Evolutionary conservation across 352 stramenopile genomes (phyloP).

Genomic region (Discostella stelligera): DNA sequence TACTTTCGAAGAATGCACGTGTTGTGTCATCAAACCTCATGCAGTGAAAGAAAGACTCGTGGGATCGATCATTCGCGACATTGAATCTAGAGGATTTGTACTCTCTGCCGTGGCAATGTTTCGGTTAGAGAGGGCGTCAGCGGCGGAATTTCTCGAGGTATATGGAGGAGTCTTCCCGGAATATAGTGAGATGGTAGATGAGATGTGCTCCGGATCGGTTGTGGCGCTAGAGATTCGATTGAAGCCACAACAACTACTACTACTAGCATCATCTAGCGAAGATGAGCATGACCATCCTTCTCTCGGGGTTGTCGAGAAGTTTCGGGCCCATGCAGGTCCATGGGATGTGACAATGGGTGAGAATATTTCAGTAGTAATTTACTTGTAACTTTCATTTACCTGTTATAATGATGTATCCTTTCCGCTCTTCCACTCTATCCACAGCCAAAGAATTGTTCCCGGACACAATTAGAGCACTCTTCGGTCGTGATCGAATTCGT

Average conservation of each 20-base stretch:
- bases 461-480: slow-evolving; percentile 87
- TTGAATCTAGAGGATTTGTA: slow-evolving; percentile 80
- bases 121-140: slow-evolving; percentile 85
- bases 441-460: slow-evolving; percentile 88
- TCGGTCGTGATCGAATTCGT: slow-evolving; percentile 86
- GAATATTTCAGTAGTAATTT: slow-evolving; percentile 51
- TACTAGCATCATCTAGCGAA: background rate
- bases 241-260: slow-evolving; percentile 10
- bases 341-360: slow-evolving; percentile 66
- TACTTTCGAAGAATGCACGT: slow-evolving; percentile 84
- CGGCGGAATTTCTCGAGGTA: slow-evolving; percentile 90
- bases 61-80: slow-evolving; percentile 86
- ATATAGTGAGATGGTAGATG: slow-evolving; percentile 87
- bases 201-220: slow-evolving; percentile 87
- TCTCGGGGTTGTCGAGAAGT: slow-evolving; percentile 26
- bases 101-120: slow-evolving; percentile 90
- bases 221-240: slow-evolving; percentile 88
- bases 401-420: background rate
- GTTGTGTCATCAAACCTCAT: slow-evolving; percentile 90
- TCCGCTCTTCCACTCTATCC: slow-evolving; percentile 81
- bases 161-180: slow-evolving; percentile 88
- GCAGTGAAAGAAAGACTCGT: slow-evolving; percentile 86
- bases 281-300: slow-evolving; percentile 1
- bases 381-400: background rate
- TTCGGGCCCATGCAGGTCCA: slow-evolving; percentile 39